Percentiles rank a stretch among this genome's conserved stretches.
Evolutionary conservation across 108 stramenopile species (phyloP).

Genomic region (Nitzschia sp.): DNA sequence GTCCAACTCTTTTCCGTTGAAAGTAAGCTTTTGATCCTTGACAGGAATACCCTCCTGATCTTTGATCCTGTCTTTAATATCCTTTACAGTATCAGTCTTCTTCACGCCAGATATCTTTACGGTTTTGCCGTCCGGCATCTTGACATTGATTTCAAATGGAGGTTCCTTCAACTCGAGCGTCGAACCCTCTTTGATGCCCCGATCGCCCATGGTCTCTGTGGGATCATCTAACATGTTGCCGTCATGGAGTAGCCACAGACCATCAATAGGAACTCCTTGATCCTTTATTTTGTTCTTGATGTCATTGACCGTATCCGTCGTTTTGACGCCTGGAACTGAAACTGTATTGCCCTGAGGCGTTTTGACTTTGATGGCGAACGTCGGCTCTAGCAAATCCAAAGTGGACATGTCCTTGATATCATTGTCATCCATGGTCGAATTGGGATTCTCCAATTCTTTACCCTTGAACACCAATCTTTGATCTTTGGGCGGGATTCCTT

Average conservation of each 20-base stretch:
- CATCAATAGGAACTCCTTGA: slow-evolving; percentile 14
- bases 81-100: slow-evolving; percentile 14
- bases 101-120: slow-evolving; percentile 8
- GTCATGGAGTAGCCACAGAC: slow-evolving; percentile 19
- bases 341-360: neutral
- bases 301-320: slow-evolving; percentile 7
- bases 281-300: neutral
- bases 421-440: neutral
- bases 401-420: neutral
- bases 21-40: slow-evolving; percentile 9
- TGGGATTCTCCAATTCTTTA: slow-evolving; percentile 27
- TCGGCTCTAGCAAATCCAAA: neutral
- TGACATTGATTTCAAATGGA: slow-evolving; percentile 26
- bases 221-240: neutral
- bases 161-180: slow-evolving; percentile 13
- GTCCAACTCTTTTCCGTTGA: slow-evolving; percentile 7
- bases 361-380: neutral
- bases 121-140: slow-evolving; percentile 10
- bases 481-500: slow-evolving; percentile 30
- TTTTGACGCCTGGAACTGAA: neutral
- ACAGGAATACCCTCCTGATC: slow-evolving; percentile 19
- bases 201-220: too few relatives aligned
- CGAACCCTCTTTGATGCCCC: slow-evolving; percentile 7
- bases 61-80: slow-evolving; percentile 16
- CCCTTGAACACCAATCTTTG: slow-evolving; percentile 68